Base-by-base conservation (phyloP, 768 basidiomycete genomes). In the Leccinum disarticulatum region DNA sequence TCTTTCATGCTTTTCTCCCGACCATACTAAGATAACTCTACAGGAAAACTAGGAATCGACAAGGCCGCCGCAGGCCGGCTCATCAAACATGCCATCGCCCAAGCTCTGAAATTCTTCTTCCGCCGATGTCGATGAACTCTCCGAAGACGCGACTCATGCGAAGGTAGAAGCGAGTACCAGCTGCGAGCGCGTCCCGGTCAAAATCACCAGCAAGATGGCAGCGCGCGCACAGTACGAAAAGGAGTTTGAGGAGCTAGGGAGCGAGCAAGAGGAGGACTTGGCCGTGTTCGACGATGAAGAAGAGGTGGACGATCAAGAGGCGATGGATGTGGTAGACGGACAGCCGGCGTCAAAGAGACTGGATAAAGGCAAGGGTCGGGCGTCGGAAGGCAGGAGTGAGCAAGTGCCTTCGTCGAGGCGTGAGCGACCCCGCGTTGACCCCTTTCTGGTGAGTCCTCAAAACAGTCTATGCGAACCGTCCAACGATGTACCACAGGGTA, bases 171-270 rank as follows among this genome's bases (percentile, higher is more conserved):
- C 73, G n/a, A 68, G 62, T 31, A 50, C 59, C 28, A 54, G 27
- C n/a, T 47, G 30, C 11, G 69, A 66, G 28, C 76, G 64, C 52
- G 76, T 84, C 11, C 83, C 85, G 0, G 69, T 77, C 27, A 86
- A 84, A 68, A 70, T 87, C 14, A 92, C 90, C 3, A 78, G 75
- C 82, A 81, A 54, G 80, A 77, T n/a, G n/a, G n/a, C n/a, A n/a
- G n/a, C n/a, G n/a, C n/a, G n/a, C n/a, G n/a, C n/a, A n/a, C n/a
- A n/a, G n/a, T n/a, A n/a, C n/a, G n/a, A n/a, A n/a, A n/a, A n/a
- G n/a, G n/a, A n/a, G n/a, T n/a, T n/a, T n/a, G n/a, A n/a, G n/a
- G n/a, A n/a, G n/a, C n/a, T n/a, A n/a, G n/a, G n/a, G n/a, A n/a
- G n/a, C n/a, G n/a, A n/a, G n/a, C n/a, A n/a, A n/a, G n/a, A n/a